These are phyloP conservation scores for Periconia sp. DNA, from an alignment of 2,329 filamentous ascomycete species.

Conservation along the genomic window DNA sequence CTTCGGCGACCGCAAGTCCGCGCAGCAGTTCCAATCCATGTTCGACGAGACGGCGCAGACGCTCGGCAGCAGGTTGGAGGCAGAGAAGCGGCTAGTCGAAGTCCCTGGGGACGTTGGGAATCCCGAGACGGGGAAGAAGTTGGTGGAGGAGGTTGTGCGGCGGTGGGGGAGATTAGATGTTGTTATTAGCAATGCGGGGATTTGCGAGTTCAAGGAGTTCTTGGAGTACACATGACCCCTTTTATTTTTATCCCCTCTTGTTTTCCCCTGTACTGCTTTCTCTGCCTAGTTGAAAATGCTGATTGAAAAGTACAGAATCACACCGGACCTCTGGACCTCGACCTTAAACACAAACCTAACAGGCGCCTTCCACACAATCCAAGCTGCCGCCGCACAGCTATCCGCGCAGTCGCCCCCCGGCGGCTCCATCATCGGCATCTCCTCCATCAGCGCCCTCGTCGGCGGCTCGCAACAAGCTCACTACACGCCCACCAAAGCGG, in stretches of 20 bases:
- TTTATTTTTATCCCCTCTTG: neutral
- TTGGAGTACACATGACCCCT: slow-evolving; percentile 69
- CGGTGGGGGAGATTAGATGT: slow-evolving; percentile 64
- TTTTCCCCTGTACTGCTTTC: neutral
- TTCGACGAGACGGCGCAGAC: slow-evolving; percentile 41
- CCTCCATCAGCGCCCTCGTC: slow-evolving; percentile 75
- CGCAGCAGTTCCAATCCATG: slow-evolving; percentile 57
- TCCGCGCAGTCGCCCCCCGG: slow-evolving; percentile 65
- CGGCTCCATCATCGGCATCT: slow-evolving; percentile 80
- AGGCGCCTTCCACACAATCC: slow-evolving; percentile 86
- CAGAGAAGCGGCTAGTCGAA: slow-evolving; percentile 61
- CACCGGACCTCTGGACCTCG: slow-evolving; percentile 70
- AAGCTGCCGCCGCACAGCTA: slow-evolving; percentile 87
- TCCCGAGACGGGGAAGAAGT: slow-evolving; percentile 70
- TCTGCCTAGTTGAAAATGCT: neutral
- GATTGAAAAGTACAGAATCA: slow-evolving; percentile 62
- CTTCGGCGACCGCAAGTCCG: slow-evolving; percentile 63
- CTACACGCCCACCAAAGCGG: slow-evolving; percentile 87
- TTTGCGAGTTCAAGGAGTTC: slow-evolving; percentile 89
- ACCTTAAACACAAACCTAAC: slow-evolving; percentile 83
- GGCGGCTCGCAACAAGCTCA: slow-evolving; percentile 81
- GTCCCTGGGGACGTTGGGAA: slow-evolving; percentile 79
- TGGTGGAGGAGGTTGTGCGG: slow-evolving; percentile 71
- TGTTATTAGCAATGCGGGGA: slow-evolving; percentile 86
- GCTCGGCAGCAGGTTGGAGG: slow-evolving; percentile 35